A percentile compares a stretch with the other conserved stretches of the same genome.
Evolutionary conservation across 2,329 filamentous ascomycete genomes (phyloP).

Genomic region (Diplodia scrobiculata): DNA sequence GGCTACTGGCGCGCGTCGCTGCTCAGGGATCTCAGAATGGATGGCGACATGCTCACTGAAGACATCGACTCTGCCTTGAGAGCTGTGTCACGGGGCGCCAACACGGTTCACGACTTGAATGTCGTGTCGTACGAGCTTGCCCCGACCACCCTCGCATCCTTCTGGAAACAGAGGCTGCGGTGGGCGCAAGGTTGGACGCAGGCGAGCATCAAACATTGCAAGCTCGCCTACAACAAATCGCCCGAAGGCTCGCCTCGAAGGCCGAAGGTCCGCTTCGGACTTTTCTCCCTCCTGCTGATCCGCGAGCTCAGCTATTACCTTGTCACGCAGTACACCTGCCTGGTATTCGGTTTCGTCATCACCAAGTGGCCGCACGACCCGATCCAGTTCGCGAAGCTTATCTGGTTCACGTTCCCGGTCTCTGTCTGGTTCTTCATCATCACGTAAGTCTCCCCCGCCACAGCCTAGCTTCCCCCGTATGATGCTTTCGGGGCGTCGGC

Average conservation of each 20-base stretch:
- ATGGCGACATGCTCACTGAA: constrained; percentile 55
- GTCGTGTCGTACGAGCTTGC: constrained; percentile 54
- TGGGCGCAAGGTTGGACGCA: constrained; percentile 57
- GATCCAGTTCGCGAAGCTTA: constrained; percentile 44
- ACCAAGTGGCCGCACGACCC: constrained; percentile 48
- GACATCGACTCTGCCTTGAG: constrained; percentile 55
- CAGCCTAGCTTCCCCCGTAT: not conserved
- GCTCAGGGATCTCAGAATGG: constrained; percentile 53
- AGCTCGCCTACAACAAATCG: constrained; percentile 48
- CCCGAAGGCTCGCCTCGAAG: constrained; percentile 36
- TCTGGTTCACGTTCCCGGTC: constrained; percentile 55
- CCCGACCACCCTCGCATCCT: constrained; percentile 49
- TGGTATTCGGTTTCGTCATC: constrained; percentile 52
- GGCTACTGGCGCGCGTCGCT: constrained; percentile 53
- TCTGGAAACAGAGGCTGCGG: constrained; percentile 56
- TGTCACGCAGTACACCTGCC: constrained; percentile 53
- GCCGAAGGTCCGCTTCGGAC: constrained; percentile 46
- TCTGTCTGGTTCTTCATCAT: constrained; percentile 53
- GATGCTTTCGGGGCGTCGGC: constrained; percentile 18
- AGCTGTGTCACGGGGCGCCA: constrained; percentile 49
- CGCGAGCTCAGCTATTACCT: constrained; percentile 54
- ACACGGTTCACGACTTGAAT: constrained; percentile 54
- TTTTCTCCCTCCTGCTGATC: constrained; percentile 51
- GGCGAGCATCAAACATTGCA: constrained; percentile 49
- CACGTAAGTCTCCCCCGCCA: constrained; percentile 40